These are phyloP conservation scores for Fusarium palustre DNA, from an alignment of 2,329 filamentous ascomycete genomes.

Conservation along the genomic window DNA sequence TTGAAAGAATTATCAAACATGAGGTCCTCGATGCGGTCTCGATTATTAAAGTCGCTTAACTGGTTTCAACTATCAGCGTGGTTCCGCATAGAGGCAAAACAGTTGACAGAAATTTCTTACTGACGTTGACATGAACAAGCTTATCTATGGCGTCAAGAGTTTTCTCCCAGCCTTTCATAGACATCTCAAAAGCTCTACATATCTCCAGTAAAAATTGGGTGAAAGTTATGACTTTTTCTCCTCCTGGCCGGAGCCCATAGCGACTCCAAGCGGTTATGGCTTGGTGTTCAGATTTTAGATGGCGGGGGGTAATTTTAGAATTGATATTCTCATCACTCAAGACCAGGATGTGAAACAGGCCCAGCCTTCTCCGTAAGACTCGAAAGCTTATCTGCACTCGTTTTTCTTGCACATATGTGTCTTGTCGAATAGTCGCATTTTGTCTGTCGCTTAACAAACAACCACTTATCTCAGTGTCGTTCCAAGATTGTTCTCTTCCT, in stretches of 20 bases:
- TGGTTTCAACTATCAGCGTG: neutral
- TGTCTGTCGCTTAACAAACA: neutral
- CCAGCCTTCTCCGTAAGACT: fast-evolving
- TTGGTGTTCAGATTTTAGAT: no score
- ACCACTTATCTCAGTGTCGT: no score
- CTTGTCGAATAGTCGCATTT: neutral
- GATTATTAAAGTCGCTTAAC: neutral
- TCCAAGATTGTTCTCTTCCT: fast-evolving
- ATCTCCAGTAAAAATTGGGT: neutral
- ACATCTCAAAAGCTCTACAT: neutral
- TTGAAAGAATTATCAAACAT: neutral
- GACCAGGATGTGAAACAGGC: neutral
- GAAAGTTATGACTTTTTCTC: neutral
- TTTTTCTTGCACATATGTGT: neutral
- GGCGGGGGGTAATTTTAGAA: no score
- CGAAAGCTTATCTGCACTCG: neutral
- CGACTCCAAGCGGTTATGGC: neutral
- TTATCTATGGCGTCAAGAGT: neutral
- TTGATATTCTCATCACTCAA: neutral
- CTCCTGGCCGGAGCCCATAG: neutral
- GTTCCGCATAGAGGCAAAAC: neutral
- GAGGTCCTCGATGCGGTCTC: neutral
- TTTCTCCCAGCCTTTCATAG: neutral
- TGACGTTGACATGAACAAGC: neutral
- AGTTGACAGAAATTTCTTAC: neutral